A percentile compares a stretch with the other conserved stretches of the same genome.
Evolutionary conservation across 1,139 yeast species (phyloP).

Genomic region (Williopsis jadinii): DNA sequence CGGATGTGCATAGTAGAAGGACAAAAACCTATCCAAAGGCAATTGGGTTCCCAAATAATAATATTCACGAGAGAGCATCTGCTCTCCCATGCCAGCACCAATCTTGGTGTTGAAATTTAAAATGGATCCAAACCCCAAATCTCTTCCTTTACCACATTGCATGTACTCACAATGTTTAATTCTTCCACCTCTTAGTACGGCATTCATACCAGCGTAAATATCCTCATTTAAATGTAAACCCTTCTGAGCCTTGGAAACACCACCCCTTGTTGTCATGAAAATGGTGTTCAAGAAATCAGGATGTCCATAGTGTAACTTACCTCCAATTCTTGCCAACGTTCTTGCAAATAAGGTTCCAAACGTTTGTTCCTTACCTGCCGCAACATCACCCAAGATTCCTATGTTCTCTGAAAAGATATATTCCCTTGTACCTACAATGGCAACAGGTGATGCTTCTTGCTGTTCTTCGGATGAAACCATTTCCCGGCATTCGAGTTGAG

Average conservation of each 20-base stretch:
- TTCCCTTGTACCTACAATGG: conserved; percentile 71
- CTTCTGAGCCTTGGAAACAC: conserved; percentile 70
- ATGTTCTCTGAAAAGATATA: conserved; percentile 69
- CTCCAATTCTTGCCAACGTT: conserved; percentile 67
- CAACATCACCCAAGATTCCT: conserved; percentile 70
- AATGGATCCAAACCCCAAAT: conserved; percentile 70
- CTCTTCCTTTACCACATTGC: conserved; percentile 80
- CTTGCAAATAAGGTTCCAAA: conserved; percentile 70
- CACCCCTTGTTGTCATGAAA: conserved; percentile 69
- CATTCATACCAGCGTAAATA: conserved; percentile 72
- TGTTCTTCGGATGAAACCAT: conserved; percentile 29
- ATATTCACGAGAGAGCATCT: conserved; percentile 69
- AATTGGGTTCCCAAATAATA: conserved; percentile 66
- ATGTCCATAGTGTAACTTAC: conserved; percentile 70
- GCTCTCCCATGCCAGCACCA: conserved; percentile 84
- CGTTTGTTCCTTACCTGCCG: conserved; percentile 74
- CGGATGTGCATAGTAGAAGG: conserved; percentile 73
- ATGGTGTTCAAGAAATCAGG: conserved; percentile 68
- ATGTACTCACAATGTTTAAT: conserved; percentile 71
- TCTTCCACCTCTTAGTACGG: conserved; percentile 66
- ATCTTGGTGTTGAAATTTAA: conserved; percentile 70
- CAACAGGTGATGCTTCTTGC: conserved; percentile 49
- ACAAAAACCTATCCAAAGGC: conserved; percentile 64
- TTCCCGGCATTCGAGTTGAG: conserved; percentile 20
- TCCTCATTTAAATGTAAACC: conserved; percentile 71